Conservation (phyloP, 2,329 filamentous ascomycete species). For the Hypocrella siamensis region DNA sequence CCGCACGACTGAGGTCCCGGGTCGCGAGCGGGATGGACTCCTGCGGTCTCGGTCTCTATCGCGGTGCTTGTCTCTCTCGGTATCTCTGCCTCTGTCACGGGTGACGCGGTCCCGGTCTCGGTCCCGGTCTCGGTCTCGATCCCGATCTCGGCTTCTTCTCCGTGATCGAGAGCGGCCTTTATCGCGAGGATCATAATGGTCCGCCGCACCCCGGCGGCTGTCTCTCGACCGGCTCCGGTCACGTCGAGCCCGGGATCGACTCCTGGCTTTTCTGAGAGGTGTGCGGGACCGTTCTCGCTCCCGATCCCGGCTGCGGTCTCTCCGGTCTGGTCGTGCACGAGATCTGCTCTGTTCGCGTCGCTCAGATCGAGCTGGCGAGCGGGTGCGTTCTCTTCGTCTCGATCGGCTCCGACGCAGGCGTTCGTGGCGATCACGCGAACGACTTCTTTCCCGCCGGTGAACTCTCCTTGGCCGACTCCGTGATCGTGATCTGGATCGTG, state of each 20-base stretch:
- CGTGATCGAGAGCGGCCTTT: conserved; percentile 8
- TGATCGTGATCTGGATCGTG: too few relatives aligned
- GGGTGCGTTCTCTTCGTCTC: conserved; percentile 14
- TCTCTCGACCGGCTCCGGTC: conserved; percentile 10
- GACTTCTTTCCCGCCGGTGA: conserved; percentile 15
- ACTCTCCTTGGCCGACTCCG: conserved; percentile 17
- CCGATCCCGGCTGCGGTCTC: too few relatives aligned
- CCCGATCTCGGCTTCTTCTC: conserved; percentile 9
- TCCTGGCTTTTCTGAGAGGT: conserved; percentile 2
- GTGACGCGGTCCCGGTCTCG: conserved; percentile 8
- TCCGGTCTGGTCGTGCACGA: neutral
- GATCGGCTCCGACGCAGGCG: conserved; percentile 20
- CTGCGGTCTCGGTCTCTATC: conserved; percentile 12
- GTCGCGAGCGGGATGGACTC: conserved; percentile 29
- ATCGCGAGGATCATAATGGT: conserved; percentile 8
- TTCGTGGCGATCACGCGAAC: conserved; percentile 17
- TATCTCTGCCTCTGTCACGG: conserved; percentile 19
- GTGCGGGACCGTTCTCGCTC: conserved; percentile 8
- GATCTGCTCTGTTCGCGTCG: conserved; percentile 13
- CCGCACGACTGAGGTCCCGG: conserved; percentile 17
- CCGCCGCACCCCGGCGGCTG: conserved; percentile 6
- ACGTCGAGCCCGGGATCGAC: conserved; percentile 6
- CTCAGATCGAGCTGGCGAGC: conserved; percentile 16
- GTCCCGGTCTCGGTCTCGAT: neutral
- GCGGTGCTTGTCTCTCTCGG: conserved; percentile 15